Conservation (phyloP, 106 monocot species). For the Dactylorhiza incarnata region DNA sequence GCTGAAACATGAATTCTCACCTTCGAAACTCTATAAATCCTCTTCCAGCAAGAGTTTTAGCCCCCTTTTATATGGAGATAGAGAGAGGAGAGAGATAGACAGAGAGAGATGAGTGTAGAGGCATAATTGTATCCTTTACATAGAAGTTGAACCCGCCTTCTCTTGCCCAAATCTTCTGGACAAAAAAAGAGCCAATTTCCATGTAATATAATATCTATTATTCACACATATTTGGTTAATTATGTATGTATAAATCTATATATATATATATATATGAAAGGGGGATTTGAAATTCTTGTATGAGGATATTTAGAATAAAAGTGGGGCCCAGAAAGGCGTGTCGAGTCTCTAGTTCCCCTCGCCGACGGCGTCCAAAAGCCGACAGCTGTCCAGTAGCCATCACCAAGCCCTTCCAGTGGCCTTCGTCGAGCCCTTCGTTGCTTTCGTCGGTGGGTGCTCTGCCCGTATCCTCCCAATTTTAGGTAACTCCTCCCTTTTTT, state of each 20-base stretch:
- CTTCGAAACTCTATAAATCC: background rate
- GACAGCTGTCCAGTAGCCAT: no score
- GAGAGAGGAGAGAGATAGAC: background rate
- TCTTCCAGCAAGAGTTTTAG: background rate
- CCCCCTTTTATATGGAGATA: background rate
- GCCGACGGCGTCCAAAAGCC: no score
- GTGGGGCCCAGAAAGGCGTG: slow-evolving; percentile 15
- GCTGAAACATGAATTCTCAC: background rate
- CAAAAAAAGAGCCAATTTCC: background rate
- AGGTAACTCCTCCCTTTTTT: no score
- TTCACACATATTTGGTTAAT: no score
- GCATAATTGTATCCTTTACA: background rate
- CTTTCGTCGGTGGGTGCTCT: no score
- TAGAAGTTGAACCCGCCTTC: background rate
- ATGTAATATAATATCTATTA: no score
- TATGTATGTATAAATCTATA: no score
- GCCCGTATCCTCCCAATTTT: no score
- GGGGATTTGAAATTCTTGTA: background rate
- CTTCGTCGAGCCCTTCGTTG: no score
- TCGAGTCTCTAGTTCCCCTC: no score
- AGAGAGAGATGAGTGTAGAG: background rate
- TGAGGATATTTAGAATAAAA: background rate
- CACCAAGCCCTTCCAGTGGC: no score
- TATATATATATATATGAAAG: background rate
- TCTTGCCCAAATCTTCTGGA: background rate